These are phyloP conservation scores for Ophiostoma ulmi DNA, from an alignment of 2,329 filamentous ascomycete genomes.

Conservation along the genomic window DNA sequence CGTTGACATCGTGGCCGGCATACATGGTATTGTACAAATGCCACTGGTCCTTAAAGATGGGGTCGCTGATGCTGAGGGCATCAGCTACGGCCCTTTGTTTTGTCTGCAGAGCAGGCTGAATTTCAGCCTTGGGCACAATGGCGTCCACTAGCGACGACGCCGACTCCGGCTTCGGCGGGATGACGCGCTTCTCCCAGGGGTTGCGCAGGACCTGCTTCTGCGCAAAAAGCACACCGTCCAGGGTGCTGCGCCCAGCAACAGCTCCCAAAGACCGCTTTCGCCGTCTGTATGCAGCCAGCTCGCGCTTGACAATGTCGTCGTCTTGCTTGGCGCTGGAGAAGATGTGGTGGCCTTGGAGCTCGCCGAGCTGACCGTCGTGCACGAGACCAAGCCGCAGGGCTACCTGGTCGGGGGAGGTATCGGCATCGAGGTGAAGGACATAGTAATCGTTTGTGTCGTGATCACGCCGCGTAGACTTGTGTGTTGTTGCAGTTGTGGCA, in stretches of 20 bases:
- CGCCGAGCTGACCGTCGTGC: slow-evolving; percentile 75
- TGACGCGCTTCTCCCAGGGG: slow-evolving; percentile 50
- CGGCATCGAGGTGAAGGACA: slow-evolving; percentile 72
- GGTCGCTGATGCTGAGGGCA: slow-evolving; percentile 72
- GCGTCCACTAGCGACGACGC: background rate
- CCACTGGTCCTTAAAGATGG: slow-evolving; percentile 93
- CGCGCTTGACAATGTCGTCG: slow-evolving; percentile 54
- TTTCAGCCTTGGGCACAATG: slow-evolving; percentile 24
- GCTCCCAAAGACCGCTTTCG: slow-evolving; percentile 52
- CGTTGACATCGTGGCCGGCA: slow-evolving; percentile 86
- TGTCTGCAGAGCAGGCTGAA: slow-evolving; percentile 45
- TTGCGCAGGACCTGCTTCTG: slow-evolving; percentile 62
- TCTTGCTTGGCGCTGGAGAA: slow-evolving; percentile 67
- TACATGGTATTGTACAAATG: slow-evolving; percentile 82
- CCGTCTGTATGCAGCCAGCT: slow-evolving; percentile 50
- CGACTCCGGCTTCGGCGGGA: slow-evolving; percentile 33
- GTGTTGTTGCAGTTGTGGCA: slow-evolving; percentile 33
- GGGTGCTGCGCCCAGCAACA: slow-evolving; percentile 42
- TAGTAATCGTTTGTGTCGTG: slow-evolving; percentile 87
- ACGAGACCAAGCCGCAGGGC: slow-evolving; percentile 67
- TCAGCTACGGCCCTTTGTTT: slow-evolving; percentile 57
- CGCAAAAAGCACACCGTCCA: slow-evolving; percentile 71
- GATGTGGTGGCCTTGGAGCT: slow-evolving; percentile 75
- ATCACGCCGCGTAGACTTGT: slow-evolving; percentile 53
- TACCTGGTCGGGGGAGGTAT: slow-evolving; percentile 61